Percentiles rank a stretch among this genome's conserved stretches.
Conservation (phyloP, 371 early-diverging fungal genomes). For the Rhizopus microsporus region DNA sequence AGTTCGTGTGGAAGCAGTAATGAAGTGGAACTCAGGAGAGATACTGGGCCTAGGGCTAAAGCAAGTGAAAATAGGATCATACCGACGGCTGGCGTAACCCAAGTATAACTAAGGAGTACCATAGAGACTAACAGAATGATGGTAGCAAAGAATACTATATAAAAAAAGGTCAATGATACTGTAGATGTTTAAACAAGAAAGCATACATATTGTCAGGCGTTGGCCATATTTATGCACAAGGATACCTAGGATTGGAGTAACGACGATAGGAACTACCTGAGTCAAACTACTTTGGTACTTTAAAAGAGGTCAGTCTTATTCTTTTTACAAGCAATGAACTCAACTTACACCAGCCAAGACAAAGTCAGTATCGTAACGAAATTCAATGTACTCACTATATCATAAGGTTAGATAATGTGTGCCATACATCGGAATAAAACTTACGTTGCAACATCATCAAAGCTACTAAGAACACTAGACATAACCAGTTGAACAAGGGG, state of each 20-base stretch:
- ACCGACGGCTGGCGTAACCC: slow-evolving; percentile 40
- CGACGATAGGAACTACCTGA: slow-evolving; percentile 54
- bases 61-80: slow-evolving; percentile 52
- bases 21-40: slow-evolving; percentile 42
- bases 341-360: slow-evolving; percentile 48
- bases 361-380: slow-evolving; percentile 42
- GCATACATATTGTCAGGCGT: slow-evolving; percentile 42
- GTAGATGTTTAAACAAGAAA: slow-evolving; percentile 1
- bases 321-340: not conserved
- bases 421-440: not conserved
- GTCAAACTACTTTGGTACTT: slow-evolving; percentile 60
- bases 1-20: slow-evolving; percentile 43
- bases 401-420: not conserved
- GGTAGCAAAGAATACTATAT: slow-evolving; percentile 37
- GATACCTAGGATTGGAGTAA: slow-evolving; percentile 56
- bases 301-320: not conserved
- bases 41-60: slow-evolving; percentile 48
- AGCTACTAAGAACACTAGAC: slow-evolving; percentile 51
- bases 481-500: slow-evolving; percentile 46
- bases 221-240: slow-evolving; percentile 55
- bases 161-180: not conserved
- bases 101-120: slow-evolving; percentile 39
- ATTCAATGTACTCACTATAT: slow-evolving; percentile 45
- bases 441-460: slow-evolving; percentile 52
- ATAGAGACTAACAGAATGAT: slow-evolving; percentile 38